Percentiles rank a stretch among this genome's conserved stretches.
phyloP scores from a whole-genome alignment of 2,329 filamentous ascomycete species.

The Moelleriella libera region DNA sequence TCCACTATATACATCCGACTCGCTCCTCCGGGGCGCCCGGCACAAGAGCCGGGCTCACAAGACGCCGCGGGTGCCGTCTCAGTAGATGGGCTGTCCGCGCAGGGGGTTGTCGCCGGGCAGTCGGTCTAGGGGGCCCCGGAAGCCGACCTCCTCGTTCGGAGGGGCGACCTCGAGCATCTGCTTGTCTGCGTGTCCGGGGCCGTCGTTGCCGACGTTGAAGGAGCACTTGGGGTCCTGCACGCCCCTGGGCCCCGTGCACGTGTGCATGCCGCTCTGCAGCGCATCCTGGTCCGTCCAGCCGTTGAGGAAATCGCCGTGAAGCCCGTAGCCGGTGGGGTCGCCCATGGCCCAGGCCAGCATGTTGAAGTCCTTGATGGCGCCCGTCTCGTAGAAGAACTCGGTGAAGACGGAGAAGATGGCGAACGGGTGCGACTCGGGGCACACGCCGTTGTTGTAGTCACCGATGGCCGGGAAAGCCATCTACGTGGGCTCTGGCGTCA shows the following conservation, averaged over 20 bases:
- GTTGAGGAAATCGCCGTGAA: conserved; percentile 16
- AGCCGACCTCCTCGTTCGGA: conserved; percentile 12
- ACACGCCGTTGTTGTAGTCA: conserved; percentile 16
- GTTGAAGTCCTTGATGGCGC: conserved; percentile 12
- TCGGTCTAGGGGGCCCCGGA: conserved; percentile 9
- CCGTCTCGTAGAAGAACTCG: conserved; percentile 30
- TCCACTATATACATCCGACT: too few species aligned
- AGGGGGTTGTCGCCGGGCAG: conserved; percentile 15
- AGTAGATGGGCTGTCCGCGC: conserved; percentile 1
- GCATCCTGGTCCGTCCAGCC: conserved; percentile 14
- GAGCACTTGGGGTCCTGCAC: conserved; percentile 11
- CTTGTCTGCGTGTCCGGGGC: conserved; percentile 8
- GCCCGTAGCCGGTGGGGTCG: conserved; percentile 14
- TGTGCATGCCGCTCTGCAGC: conserved; percentile 11
- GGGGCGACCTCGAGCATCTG: conserved; percentile 8
- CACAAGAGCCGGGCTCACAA: too few species aligned
- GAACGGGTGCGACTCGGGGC: conserved; percentile 25
- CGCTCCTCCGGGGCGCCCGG: too few species aligned
- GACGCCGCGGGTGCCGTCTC: background rate
- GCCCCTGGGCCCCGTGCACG: conserved; percentile 12
- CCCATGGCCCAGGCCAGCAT: conserved; percentile 13
- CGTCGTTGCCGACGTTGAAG: conserved; percentile 11
- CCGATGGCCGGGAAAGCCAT: conserved; percentile 14
- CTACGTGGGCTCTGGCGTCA: conserved; percentile 4
- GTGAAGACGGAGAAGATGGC: conserved; percentile 29